Conservation (phyloP, 345 rosid species). For the Citrus sp. region DNA sequence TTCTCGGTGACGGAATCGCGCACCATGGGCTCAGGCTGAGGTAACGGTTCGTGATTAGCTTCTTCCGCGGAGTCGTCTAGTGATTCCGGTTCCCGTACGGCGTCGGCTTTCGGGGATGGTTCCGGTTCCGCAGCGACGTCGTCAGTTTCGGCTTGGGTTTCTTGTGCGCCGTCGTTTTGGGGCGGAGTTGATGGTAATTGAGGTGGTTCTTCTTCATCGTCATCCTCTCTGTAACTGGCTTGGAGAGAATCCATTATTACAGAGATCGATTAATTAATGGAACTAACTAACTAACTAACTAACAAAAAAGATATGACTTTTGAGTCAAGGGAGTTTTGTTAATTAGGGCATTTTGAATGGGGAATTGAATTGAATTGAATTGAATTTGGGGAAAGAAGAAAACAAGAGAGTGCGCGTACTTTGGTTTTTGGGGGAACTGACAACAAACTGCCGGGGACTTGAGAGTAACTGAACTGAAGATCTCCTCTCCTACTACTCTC, state of each 20-base stretch:
- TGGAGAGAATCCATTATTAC: slow-evolving; percentile 49
- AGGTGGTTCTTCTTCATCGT: slow-evolving; percentile 25
- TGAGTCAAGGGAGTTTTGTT: background rate
- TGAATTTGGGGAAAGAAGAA: too few relatives aligned
- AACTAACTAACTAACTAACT: background rate
- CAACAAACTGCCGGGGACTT: too few relatives aligned
- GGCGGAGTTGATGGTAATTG: background rate
- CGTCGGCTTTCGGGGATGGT: background rate
- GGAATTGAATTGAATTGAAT: too few relatives aligned
- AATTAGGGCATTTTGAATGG: background rate
- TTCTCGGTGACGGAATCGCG: slow-evolving; percentile 63
- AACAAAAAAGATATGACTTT: background rate
- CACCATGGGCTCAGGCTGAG: background rate
- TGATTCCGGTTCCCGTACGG: background rate
- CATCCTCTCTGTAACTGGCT: slow-evolving; percentile 30
- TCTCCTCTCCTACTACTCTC: too few relatives aligned
- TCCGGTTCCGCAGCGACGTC: background rate
- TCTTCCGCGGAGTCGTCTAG: slow-evolving; percentile 38
- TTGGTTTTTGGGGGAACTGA: too few relatives aligned
- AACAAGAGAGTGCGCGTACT: too few relatives aligned
- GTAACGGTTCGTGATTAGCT: background rate
- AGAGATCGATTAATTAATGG: background rate
- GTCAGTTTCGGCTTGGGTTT: background rate
- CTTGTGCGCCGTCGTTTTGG: background rate
- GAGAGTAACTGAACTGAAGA: too few relatives aligned